These are phyloP conservation scores for Debaryomycetaceae sp. DNA, from an alignment of 1,139 yeast species.

Conservation along the genomic window DNA sequence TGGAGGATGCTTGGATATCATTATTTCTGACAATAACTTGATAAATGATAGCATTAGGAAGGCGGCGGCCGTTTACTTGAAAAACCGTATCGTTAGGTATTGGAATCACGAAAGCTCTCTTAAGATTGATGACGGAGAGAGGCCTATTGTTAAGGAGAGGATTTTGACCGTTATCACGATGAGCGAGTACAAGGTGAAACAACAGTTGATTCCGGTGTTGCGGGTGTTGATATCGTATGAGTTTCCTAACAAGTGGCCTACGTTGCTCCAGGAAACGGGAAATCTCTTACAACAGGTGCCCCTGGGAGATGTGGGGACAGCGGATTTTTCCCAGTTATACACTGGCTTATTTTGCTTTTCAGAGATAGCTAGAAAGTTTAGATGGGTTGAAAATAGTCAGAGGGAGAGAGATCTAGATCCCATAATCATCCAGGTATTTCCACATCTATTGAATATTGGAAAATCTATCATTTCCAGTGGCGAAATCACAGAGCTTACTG, in stretches of 20 bases:
- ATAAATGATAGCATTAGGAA: conserved; percentile 58
- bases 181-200: conserved; percentile 47
- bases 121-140: conserved; percentile 63
- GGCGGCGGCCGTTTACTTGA: conserved; percentile 86
- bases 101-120: conserved; percentile 49
- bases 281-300: conserved; percentile 47
- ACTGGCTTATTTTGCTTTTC: conserved; percentile 76
- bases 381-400: conserved; percentile 69
- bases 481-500: conserved; percentile 41
- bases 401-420: conserved; percentile 56
- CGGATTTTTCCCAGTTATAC: conserved; percentile 57
- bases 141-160: conserved; percentile 64
- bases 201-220: conserved; percentile 70
- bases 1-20: conserved; percentile 78
- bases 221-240: conserved; percentile 64
- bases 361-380: conserved; percentile 70
- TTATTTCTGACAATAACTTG: conserved; percentile 42
- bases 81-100: conserved; percentile 63
- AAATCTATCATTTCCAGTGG: conserved; percentile 47
- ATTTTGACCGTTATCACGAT: conserved; percentile 43
- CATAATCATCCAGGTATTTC: conserved; percentile 63
- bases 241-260: conserved; percentile 71
- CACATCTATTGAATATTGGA: conserved; percentile 66
- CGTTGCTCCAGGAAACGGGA: conserved; percentile 57
- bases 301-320: conserved; percentile 18